Base-by-base conservation (phyloP, 768 basidiomycete genomes). In the Gautieria morchelliformis region DNA sequence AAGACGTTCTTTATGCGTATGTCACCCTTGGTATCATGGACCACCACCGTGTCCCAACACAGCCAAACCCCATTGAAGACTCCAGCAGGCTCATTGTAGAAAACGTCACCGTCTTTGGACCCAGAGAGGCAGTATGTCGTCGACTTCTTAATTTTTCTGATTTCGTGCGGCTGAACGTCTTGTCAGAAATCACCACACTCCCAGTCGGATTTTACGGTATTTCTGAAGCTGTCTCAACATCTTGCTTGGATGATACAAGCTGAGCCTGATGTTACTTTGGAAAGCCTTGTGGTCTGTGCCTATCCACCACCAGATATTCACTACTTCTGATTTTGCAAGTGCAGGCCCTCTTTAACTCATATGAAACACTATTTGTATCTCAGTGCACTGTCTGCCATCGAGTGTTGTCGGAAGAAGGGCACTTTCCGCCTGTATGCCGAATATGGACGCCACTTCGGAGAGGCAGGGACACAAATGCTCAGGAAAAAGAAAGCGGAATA, bases 371-470 rank as follows among this genome's bases (percentile, higher is more conserved):
- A 22, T 89, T 89, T 62, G 71, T 81, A 51, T 76, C 80, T 33
- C 76, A 71, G 3, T 91, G 88, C 62, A 68, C 68, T 22, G 69
- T 66, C 32, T 91, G 88, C 63, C 71, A 77, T 49, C 80, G 87
- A 17, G 82, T 89, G 27, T 69, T 89, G 20, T 84, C 84, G 0
- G 71, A 74, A 2, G 86, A 89, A 62, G 83, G 82, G 0, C 85
- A 89, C 65, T 73, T 85, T 8, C 88, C 87, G 1, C 82, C 86
- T 0, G 84, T 88, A 3, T 83, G 80, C 32, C 77, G 85, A 45
- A 63, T 78, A 27, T 85, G 79, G 79, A 70, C 67, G 22, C 49
- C 56, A n/a, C n/a, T 32, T 32, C 53, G 47, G 24, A 57, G 37
- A 58, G 50, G 33, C 14, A 52, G 44, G 49, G 47, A 50, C 15